These are phyloP conservation scores for Geotrichum ghanense DNA, from an alignment of 805 yeast species.

Conservation along the genomic window DNA sequence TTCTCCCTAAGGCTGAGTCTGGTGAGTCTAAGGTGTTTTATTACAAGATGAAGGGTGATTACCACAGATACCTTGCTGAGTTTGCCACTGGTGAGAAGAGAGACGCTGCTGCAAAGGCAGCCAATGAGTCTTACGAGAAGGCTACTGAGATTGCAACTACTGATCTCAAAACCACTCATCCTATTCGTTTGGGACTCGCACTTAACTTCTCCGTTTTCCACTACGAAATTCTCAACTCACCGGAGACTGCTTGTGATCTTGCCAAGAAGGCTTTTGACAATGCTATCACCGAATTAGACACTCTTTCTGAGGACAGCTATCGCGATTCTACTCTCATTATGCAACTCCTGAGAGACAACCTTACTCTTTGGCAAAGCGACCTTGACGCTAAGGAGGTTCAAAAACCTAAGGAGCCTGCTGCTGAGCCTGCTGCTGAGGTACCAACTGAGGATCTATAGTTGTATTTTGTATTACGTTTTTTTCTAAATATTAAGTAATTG, in stretches of 20 bases:
- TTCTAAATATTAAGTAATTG: no score
- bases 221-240: conserved; percentile 95
- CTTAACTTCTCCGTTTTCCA: conserved; percentile 96
- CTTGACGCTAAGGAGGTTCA: conserved; percentile 8
- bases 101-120: conserved; percentile 82
- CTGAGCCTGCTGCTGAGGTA: no score
- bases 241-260: conserved; percentile 97
- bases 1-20: conserved; percentile 86
- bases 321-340: conserved; percentile 96
- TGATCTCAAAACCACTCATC: conserved; percentile 96
- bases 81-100: conserved; percentile 87
- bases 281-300: conserved; percentile 97
- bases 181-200: conserved; percentile 95
- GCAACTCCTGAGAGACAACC: conserved; percentile 97
- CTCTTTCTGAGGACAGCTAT: conserved; percentile 94
- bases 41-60: conserved; percentile 99
- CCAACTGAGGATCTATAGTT: no score
- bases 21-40: conserved; percentile 98
- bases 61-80: conserved; percentile 97
- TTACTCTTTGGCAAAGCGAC: conserved; percentile 93
- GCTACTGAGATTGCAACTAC: conserved; percentile 97
- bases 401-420: no score
- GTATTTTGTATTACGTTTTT: no score
- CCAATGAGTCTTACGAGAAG: conserved; percentile 86
- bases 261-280: conserved; percentile 99